Percentiles rank a stretch among this genome's conserved stretches.
These are phyloP conservation scores for Acanthamoeba triangularis DNA, from an alignment of 208 protist species.

Conservation along the genomic window DNA sequence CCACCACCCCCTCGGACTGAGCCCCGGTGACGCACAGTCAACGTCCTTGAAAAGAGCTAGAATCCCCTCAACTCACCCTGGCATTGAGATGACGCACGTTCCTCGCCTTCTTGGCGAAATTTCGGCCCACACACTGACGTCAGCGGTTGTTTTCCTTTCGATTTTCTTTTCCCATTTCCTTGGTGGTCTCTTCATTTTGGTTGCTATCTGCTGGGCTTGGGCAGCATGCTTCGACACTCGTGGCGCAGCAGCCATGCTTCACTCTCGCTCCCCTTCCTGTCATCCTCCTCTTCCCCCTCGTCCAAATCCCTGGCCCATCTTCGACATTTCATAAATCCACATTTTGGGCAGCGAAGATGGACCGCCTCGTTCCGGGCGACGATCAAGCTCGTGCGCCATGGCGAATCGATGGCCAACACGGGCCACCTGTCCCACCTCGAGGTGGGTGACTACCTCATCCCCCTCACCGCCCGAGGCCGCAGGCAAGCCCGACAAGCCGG, in stretches of 20 bases:
- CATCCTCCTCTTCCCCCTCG: neutral
- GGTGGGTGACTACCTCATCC: conserved; percentile 48
- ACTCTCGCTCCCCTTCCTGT: neutral
- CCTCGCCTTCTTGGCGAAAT: neutral
- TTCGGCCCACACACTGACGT: no score
- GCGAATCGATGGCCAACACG: conserved; percentile 65
- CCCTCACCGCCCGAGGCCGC: neutral
- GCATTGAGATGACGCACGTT: neutral
- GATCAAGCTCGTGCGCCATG: conserved; percentile 60
- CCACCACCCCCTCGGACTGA: neutral
- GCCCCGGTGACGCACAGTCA: neutral
- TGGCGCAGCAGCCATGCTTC: neutral
- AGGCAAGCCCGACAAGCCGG: neutral
- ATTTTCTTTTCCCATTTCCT: neutral
- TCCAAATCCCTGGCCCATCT: neutral
- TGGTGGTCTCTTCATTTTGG: no score
- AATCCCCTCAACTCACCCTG: neutral
- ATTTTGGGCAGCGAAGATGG: neutral
- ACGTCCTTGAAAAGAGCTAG: neutral
- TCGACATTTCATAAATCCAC: neutral
- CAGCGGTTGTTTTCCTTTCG: no score
- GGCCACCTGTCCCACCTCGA: conserved; percentile 22
- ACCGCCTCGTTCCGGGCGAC: conserved; percentile 5
- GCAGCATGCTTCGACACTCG: neutral
- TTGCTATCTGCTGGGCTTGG: neutral